phyloP scores from a whole-genome alignment of 2,329 filamentous ascomycete species.

The Aspergillus carbonarius region DNA sequence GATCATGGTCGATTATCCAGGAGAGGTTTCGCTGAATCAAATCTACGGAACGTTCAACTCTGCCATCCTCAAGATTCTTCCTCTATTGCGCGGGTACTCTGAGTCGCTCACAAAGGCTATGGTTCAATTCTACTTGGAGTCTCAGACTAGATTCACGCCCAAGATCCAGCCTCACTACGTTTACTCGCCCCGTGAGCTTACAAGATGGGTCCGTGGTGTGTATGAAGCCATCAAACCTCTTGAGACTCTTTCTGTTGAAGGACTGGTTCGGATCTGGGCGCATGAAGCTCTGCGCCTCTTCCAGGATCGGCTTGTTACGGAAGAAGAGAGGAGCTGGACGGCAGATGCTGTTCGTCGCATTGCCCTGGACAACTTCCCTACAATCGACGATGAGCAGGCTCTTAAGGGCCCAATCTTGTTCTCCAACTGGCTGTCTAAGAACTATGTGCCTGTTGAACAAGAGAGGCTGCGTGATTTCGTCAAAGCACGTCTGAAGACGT shows the following conservation, averaged over 20 bases:
- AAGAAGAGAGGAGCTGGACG: conserved; percentile 94
- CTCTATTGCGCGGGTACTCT: conserved; percentile 88
- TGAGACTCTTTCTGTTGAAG: conserved; percentile 83
- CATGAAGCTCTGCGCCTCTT: conserved; percentile 95
- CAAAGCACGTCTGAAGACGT: conserved; percentile 93
- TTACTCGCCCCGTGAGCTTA: conserved; percentile 97
- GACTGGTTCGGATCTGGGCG: conserved; percentile 94
- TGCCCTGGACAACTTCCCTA: conserved; percentile 88
- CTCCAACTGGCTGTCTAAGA: conserved; percentile 99
- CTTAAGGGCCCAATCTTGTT: conserved; percentile 92
- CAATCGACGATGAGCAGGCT: conserved; percentile 85
- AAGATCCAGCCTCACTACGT: conserved; percentile 98
- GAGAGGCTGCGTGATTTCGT: conserved; percentile 96
- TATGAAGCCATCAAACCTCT: conserved; percentile 96
- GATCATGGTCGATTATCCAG: conserved; percentile 99
- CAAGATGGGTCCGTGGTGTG: conserved; percentile 93
- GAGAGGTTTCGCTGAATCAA: conserved; percentile 88
- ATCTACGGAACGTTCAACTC: conserved; percentile 99
- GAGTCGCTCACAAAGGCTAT: conserved; percentile 94
- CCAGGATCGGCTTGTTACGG: conserved; percentile 92
- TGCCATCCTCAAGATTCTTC: conserved; percentile 94
- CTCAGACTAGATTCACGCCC: conserved; percentile 89
- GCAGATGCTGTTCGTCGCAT: conserved; percentile 83
- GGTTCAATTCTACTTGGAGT: conserved; percentile 95
- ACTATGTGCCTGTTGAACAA: conserved; percentile 94